These are phyloP conservation scores for Juncus effusus DNA, from an alignment of 176 grass and related monocot genomes.

Conservation along the genomic window DNA sequence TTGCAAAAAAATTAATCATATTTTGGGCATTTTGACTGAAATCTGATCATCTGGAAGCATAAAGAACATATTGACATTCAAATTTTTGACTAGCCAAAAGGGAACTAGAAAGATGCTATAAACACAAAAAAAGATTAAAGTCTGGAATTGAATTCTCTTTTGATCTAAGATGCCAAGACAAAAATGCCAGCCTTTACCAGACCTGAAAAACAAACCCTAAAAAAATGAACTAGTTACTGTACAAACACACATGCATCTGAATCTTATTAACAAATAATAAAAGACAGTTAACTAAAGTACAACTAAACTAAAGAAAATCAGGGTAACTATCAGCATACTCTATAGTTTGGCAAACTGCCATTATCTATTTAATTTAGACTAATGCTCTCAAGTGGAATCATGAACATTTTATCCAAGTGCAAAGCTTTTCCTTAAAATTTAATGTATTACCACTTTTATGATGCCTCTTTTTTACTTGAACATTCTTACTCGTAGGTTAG, in stretches of 20 bases:
- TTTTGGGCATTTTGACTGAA: background rate
- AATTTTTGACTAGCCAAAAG: background rate
- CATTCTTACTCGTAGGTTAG: too few relatives aligned
- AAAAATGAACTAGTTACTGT: slow-evolving; percentile 11
- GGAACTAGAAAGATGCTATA: slow-evolving; percentile 11
- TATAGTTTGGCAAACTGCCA: slow-evolving; percentile 13
- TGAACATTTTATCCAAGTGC: background rate
- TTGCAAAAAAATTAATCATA: slow-evolving; percentile 10
- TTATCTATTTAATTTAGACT: slow-evolving; percentile 2
- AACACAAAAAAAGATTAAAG: slow-evolving; percentile 13
- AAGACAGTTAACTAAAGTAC: background rate
- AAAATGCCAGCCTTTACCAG: slow-evolving; percentile 23
- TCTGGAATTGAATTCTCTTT: slow-evolving; percentile 23
- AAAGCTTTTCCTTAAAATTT: slow-evolving; percentile 1
- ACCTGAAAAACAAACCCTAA: background rate
- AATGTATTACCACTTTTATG: too few relatives aligned
- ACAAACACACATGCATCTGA: slow-evolving; percentile 19
- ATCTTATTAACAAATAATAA: background rate
- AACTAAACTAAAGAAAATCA: background rate
- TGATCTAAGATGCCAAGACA: slow-evolving; percentile 26
- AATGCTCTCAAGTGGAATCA: background rate
- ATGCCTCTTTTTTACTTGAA: too few relatives aligned
- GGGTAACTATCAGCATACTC: background rate
- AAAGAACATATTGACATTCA: slow-evolving; percentile 8
- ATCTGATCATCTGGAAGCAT: slow-evolving; percentile 10